Conservation (phyloP, 2,329 filamentous ascomycete genomes). For the Neofusicoccum laricinum region DNA sequence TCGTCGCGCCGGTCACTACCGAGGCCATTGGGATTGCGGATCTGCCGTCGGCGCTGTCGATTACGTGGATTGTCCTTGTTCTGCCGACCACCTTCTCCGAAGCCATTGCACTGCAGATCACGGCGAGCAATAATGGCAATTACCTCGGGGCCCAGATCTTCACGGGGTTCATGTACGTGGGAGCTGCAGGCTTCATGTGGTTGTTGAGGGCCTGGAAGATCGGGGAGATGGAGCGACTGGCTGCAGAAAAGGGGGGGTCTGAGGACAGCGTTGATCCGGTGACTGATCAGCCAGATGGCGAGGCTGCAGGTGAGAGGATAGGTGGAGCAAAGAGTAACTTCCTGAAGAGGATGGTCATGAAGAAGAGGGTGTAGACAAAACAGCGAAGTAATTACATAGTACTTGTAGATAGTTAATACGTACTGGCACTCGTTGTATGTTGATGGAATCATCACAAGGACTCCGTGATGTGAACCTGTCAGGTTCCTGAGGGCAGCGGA, state of each 20-base stretch:
- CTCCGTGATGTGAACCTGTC: too few relatives aligned
- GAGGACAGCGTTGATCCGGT: constrained; percentile 25
- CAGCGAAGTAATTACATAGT: background rate
- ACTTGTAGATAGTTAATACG: background rate
- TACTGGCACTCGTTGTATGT: background rate
- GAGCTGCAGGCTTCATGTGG: constrained; percentile 52
- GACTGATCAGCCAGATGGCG: background rate
- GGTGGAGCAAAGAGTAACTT: background rate
- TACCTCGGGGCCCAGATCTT: constrained; percentile 61
- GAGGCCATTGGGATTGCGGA: constrained; percentile 71
- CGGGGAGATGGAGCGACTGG: constrained; percentile 47
- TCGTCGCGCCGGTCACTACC: constrained; percentile 66
- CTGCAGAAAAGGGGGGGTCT: constrained; percentile 28
- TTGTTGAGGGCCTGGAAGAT: constrained; percentile 62
- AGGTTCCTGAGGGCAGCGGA: too few relatives aligned
- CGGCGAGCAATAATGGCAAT: constrained; percentile 44
- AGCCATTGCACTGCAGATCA: constrained; percentile 55
- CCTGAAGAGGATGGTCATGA: constrained; percentile 5
- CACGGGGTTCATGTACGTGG: constrained; percentile 61
- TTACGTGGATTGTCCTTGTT: constrained; percentile 70
- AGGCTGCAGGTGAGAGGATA: background rate
- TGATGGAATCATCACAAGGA: too few relatives aligned
- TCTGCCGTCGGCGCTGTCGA: constrained; percentile 65
- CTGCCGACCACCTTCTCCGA: constrained; percentile 66
- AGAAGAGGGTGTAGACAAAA: background rate